Conservation (phyloP, 1,284 basidiomycete genomes). For the Malassezia vespertilionis region DNA sequence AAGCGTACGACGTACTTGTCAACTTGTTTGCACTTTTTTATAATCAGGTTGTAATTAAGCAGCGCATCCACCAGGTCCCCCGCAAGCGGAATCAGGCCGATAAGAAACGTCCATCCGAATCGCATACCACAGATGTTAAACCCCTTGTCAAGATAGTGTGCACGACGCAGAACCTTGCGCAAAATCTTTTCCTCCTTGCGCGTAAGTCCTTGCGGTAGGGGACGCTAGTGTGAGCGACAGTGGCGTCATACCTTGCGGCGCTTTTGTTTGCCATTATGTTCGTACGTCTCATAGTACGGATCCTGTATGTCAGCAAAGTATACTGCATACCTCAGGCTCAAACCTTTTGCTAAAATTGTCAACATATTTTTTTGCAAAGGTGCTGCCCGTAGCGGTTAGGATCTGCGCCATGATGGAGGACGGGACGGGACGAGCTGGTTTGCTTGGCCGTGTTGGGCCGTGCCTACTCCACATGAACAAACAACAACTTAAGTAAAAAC, state of each 20-base stretch:
- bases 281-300: conserved; percentile 67
- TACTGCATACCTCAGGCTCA: conserved; percentile 11
- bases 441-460: too few relatives aligned
- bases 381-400: not conserved
- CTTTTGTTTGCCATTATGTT: conserved; percentile 59
- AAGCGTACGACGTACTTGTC: conserved; percentile 49
- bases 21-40: conserved; percentile 62
- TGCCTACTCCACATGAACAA: too few relatives aligned
- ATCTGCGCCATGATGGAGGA: conserved; percentile 5
- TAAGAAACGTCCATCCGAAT: conserved; percentile 62
- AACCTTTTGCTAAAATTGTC: conserved; percentile 5
- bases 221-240: conserved; percentile 49
- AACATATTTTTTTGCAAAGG: not conserved
- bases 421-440: not conserved
- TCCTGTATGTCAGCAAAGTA: conserved; percentile 49
- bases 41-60: conserved; percentile 67
- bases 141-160: conserved; percentile 83
- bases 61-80: conserved; percentile 59
- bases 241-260: conserved; percentile 53
- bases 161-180: conserved; percentile 53
- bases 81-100: conserved; percentile 61
- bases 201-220: conserved; percentile 66
- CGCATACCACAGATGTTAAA: conserved; percentile 70
- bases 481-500: not conserved
- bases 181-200: conserved; percentile 62